Evolutionary conservation across 2,329 filamentous ascomycete species (phyloP), one percentile per base, ranked within the genome.

Genomic region (Parastagonospora nodorum): DNA sequence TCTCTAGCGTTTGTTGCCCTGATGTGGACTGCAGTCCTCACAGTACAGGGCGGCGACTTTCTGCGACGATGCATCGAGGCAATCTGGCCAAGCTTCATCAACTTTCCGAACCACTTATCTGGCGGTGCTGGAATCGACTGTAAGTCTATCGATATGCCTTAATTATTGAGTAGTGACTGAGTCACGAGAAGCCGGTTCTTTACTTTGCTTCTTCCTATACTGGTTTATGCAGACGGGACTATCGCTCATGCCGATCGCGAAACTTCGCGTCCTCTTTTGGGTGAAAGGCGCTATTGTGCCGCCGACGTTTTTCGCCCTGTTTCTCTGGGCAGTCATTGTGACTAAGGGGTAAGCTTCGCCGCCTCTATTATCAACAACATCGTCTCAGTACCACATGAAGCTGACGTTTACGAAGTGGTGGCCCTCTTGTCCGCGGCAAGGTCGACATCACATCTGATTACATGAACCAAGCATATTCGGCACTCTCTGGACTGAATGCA

Each of bases 191-290:
- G 75, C 78, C 11, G 73, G 76, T 15, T 75, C 78, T 24, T 68
- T 83, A 28, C 71, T 82, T 2, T 82, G 76, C 50, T 78, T 81
- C 53, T 77, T 82, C 45, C 63, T 82, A 36, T 82, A 82, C 63
- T 82, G 80, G 74, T 71, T 77, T 28, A 59, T 79, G 15, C 80
- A 80, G 12, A 75, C 77, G 7, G 67, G 68, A 1, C 67, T 80
- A 6, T 69, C 72, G 27, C 52, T 75, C 7, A 78, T 78, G 69
- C 76, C 75, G 7, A 77, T 77, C 39, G 66, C 74, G 30, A 78
- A 78, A 48, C 62, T 78, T 40, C 70, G 76, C 12, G 68, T 77
- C 32, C 63, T 78, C 5, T 78, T 79, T 54, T 69, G 75, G 56
- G 66, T 77, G 50, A 79, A 79, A 55, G 74, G 73, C 11, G 61